Base-by-base conservation (phyloP, 257 asterid genomes). In the Jasminum sambac region DNA sequence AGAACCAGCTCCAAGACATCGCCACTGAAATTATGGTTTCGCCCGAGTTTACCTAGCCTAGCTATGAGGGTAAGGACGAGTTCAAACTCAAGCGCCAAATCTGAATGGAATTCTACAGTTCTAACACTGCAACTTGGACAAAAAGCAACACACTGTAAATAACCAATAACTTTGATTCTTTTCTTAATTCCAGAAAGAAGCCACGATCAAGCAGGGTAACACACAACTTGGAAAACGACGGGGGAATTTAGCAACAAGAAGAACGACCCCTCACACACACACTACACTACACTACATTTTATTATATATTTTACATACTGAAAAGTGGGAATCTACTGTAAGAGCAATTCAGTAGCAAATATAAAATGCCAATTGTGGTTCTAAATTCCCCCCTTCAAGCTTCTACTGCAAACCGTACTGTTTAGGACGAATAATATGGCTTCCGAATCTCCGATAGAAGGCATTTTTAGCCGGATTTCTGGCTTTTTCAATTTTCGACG, bases 271-370 rank as follows among this genome's bases (percentile, higher is more conserved):
- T 30, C 36, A 30, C 36, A 30, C 36, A 4, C 36, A 30, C 4
- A 30, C 81, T 72, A 77, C 76, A 75, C 25, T 72, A 79, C 82
- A 77, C 76, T 63, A 69, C 77, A 72, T 34, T 60, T n/a, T 78
- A 79, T 74, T 74, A 77, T 80, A 72, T 48, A 19, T 60, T 42
- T 63, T 39, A 64, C 19, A 64, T 74, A 69, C 52, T 67, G 58
- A 73, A 73, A 84, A 76, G 85, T 70, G 69, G 75, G 77, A 84
- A 80, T 73, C 72, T 60, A 81, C 80, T 74, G 52, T 58, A 46
- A 14, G 72, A 66, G 40, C 57, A 46, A 46, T 46, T 16, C 57
- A 46, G 1, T 14, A 17, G 59, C 59, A 50, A 50, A 6, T 50
- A 17, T 17, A 62, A 62, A 21, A 17, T 50, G 65, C 76, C 72